phyloP scores from a whole-genome alignment of 1,139 yeast genomes.

The Debaryomyces fabryi region DNA sequence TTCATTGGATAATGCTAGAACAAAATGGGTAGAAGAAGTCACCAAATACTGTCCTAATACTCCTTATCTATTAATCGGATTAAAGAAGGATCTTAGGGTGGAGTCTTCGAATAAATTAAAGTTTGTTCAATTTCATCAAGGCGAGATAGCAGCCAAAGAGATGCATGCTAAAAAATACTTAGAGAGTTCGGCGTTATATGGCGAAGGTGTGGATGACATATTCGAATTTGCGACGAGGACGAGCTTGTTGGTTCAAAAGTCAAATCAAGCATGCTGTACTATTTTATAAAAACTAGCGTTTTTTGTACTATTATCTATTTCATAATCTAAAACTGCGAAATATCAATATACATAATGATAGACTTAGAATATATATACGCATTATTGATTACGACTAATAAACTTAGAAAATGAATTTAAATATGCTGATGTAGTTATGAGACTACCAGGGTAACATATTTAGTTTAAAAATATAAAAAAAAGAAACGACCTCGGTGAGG shows the following conservation, averaged over 20 bases:
- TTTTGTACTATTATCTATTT: neutral
- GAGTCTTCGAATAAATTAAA: slow-evolving; percentile 30
- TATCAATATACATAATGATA: neutral
- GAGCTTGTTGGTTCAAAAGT: slow-evolving; percentile 48
- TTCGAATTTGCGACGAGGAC: slow-evolving; percentile 77
- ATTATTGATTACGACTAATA: neutral
- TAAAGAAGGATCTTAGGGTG: slow-evolving; percentile 66
- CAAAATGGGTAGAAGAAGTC: slow-evolving; percentile 77
- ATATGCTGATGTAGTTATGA: neutral
- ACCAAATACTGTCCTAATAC: slow-evolving; percentile 65
- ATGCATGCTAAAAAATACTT: slow-evolving; percentile 72
- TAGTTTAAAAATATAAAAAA: too few species aligned
- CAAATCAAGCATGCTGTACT: slow-evolving; percentile 36
- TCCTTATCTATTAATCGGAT: slow-evolving; percentile 67
- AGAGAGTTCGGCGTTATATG: slow-evolving; percentile 77
- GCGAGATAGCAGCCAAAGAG: slow-evolving; percentile 59
- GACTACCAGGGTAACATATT: too few species aligned
- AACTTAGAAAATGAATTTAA: neutral
- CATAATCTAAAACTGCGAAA: neutral
- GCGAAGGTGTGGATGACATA: slow-evolving; percentile 81
- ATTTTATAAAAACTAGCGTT: slow-evolving; percentile 23
- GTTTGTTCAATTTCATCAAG: slow-evolving; percentile 58
- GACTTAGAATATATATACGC: neutral
- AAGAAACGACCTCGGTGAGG: slow-evolving; percentile 34
- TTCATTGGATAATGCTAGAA: slow-evolving; percentile 65